Conservation (phyloP, 139 green algal genomes). For the Auxenochlorella pyrenoidosa region DNA sequence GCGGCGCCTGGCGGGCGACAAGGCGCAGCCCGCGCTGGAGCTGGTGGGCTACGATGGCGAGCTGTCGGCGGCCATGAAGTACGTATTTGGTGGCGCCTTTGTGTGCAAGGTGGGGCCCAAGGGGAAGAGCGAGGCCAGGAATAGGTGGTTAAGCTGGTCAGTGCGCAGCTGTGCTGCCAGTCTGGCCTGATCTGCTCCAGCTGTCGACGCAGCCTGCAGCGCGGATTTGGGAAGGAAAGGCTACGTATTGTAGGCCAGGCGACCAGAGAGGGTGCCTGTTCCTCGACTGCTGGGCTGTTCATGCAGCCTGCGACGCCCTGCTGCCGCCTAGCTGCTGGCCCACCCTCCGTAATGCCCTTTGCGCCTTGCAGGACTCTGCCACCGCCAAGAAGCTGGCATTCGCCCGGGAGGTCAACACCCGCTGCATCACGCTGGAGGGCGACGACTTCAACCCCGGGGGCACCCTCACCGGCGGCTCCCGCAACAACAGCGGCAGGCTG, state of each 20-base stretch:
- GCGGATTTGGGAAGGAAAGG: no score
- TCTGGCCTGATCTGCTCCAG: not conserved
- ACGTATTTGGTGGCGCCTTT: conserved; percentile 94
- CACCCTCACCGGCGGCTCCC: conserved; percentile 84
- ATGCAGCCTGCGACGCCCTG: not conserved
- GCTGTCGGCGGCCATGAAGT: conserved; percentile 90
- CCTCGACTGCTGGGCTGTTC: not conserved
- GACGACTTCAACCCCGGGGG: conserved; percentile 96
- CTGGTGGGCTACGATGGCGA: conserved; percentile 81
- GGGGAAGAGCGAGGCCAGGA: not conserved
- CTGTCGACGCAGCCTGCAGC: not conserved
- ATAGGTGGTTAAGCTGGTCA: no score
- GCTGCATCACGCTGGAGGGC: conserved; percentile 96
- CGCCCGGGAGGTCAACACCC: conserved; percentile 79
- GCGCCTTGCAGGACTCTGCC: conserved; percentile 72
- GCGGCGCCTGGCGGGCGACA: conserved; percentile 31
- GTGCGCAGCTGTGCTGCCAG: no score
- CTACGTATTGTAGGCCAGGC: no score
- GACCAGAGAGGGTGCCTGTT: not conserved
- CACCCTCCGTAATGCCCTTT: not conserved
- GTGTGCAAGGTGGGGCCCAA: conserved; percentile 86
- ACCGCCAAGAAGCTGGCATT: conserved; percentile 95
- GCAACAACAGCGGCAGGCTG: conserved; percentile 48
- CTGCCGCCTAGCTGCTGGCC: not conserved
- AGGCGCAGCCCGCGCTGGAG: conserved; percentile 78